Evolutionary conservation across 768 basidiomycete genomes (phyloP), one percentile per base, ranked within the genome.

Genomic region (Psilocybe azurescens): DNA sequence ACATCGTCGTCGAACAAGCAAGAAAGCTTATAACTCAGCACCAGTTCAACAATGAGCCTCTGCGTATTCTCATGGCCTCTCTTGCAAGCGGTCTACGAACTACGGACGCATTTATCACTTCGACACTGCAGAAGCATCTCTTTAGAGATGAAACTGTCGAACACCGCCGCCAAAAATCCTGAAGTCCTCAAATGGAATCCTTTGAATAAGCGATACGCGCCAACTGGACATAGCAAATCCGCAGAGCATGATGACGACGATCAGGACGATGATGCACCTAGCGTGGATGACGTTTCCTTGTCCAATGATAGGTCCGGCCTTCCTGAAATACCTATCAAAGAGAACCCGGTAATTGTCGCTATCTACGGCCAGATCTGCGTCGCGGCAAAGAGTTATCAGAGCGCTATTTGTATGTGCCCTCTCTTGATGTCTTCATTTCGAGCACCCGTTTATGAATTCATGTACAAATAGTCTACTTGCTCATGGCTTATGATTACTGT

Each of bases 41-140:
- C 69, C 94, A 97, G 70, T 95, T 93, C 79, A 90, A 95, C 69
- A 91, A 94, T 56, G 94, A 96, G 46, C 90, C 94, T 0, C 76
- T 91, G 11, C 88, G 94, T 5, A 82, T 98, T 52, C 81, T 97
- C 20, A 70, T 90, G 3, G 89, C 90, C 0, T 84, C 85, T 0
- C 82, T 97, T 3, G 86, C 89, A 0, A 88, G 89, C 60, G 93
- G 94, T 0, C 67, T 90, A 3, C 81, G 81, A 29, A 81, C 90
- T 3, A 87, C 89, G 0, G 91, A 93, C 63, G 83, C 89, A 0
- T 93, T 95, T 75, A 89, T 92, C 65, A 86, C 86, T 1, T 84
- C 88, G 0, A 89, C 89, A 0, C 78, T 97, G 9, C 93, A 94
- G 65, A 97, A 97, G 69, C 91, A 91, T 68, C 74, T 95, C 29